Base-by-base conservation (phyloP, 352 stramenopile genomes). In the Pythium periplocum region DNA sequence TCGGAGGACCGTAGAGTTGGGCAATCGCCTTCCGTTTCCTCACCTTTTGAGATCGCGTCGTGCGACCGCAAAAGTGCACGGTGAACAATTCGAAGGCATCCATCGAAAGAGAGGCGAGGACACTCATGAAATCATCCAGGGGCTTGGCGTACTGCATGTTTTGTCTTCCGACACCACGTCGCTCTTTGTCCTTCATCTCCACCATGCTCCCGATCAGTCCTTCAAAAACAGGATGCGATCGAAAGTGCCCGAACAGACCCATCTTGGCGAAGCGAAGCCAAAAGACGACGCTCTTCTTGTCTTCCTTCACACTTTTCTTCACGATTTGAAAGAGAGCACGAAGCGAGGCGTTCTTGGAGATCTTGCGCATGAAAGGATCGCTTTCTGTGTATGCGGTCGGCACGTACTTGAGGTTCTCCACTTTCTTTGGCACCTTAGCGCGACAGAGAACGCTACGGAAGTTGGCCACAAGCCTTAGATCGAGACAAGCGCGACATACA, bases 351-450 rank as follows among this genome's bases (percentile, higher is more conserved):
- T 91, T 93, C 56, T 90, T 90, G 11, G 78, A 86, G 12, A 93
- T 38, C 51, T 90, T 89, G 30, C 77, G 76, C 48, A 93, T 62
- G 48, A 90, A 87, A 4, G 83, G 83, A 35, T 93, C 80, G 48
- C 78, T 87, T 45, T 86, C 73, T 1, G 78, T 90, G 74, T 87
- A 90, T 31, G 78, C 64, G 7, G 69, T 88, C 1, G 83, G 83
- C 47, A 88, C 63, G 48, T 77, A 93, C 55, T 89, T 89, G 57
- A 93, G 74, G 36, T 93, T 93, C 45, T 86, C 80, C 2, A 87
- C 62, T 26, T 89, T 86, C 54, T 83, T 87, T 0, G 78, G 73
- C 34, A 69, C 51, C 39, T 86, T 87, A 4, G 83, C 86, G 44
- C 80, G 77, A 42, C 78, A 87, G 7, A 91, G 59, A 40, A 90